Evolutionary conservation across 192 early-diverging fungal species (phyloP).

Genomic region (Backusella circina): DNA sequence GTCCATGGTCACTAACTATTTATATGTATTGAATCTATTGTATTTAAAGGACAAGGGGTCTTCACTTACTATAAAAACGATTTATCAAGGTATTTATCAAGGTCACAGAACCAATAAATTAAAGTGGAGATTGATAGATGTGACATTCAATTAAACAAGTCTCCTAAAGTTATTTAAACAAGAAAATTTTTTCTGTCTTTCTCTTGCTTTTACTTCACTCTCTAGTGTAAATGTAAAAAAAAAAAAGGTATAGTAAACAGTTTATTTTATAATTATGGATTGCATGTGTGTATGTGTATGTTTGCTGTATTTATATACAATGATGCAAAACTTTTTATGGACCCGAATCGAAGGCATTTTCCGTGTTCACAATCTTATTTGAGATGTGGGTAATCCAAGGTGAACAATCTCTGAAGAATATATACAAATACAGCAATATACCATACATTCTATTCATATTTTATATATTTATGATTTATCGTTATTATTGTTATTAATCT

Average conservation of each 20-base stretch:
- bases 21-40: neutral
- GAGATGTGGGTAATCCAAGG: conserved; percentile 1
- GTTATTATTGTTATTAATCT: neutral
- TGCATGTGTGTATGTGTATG: neutral
- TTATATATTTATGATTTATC: neutral
- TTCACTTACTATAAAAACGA: neutral
- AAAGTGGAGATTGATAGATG: conserved; percentile 1
- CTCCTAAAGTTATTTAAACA: neutral
- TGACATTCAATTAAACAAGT: neutral
- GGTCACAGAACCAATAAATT: neutral
- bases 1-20: neutral
- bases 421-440: neutral
- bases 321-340: neutral
- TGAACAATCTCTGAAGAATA: conserved; percentile 3
- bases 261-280: neutral
- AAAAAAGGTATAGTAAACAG: neutral
- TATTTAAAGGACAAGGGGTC: neutral
- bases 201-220: neutral
- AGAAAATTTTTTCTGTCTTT: neutral
- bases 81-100: neutral
- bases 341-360: neutral
- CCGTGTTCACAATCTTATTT: neutral
- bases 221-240: neutral
- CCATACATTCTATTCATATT: neutral
- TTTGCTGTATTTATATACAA: neutral